phyloP scores from a whole-genome alignment of 306 rosid species.

The Gillenia trifoliata region DNA sequence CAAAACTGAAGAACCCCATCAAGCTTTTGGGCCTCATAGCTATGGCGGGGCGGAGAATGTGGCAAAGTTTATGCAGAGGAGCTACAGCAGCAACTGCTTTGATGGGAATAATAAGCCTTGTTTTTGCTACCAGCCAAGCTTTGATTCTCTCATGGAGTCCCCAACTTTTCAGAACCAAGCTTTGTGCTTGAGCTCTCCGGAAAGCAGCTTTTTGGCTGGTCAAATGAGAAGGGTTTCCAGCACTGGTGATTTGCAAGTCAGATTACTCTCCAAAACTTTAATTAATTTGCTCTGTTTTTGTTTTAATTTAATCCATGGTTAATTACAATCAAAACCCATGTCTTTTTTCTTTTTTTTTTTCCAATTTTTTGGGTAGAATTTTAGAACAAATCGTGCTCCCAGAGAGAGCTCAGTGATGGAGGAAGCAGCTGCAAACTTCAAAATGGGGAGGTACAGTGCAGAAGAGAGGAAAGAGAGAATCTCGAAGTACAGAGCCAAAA shows the following conservation, averaged over 20 bases:
- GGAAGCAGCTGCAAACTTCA: slow-evolving; percentile 43
- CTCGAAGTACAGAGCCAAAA: slow-evolving; percentile 86
- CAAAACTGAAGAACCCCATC: slow-evolving; percentile 60
- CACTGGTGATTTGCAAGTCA: slow-evolving; percentile 81
- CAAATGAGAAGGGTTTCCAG: slow-evolving; percentile 63
- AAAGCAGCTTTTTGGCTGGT: slow-evolving; percentile 31
- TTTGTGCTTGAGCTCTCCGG: slow-evolving; percentile 33
- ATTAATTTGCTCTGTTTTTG: neutral
- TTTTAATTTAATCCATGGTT: neutral
- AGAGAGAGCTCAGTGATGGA: slow-evolving; percentile 46
- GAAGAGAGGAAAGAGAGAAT: slow-evolving; percentile 86
- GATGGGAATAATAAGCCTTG: slow-evolving; percentile 35
- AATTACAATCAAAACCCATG: neutral
- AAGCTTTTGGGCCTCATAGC: slow-evolving; percentile 40
- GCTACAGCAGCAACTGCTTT: slow-evolving; percentile 56
- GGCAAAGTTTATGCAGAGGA: slow-evolving; percentile 62
- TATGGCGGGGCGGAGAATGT: slow-evolving; percentile 42
- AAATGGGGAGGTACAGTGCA: slow-evolving; percentile 72
- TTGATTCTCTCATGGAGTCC: slow-evolving; percentile 41
- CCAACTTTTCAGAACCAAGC: slow-evolving; percentile 31
- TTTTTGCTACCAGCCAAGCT: slow-evolving; percentile 34
- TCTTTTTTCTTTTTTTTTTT: neutral
- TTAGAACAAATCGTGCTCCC: slow-evolving; percentile 25
- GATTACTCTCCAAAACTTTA: neutral
- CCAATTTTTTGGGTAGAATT: slow-evolving; percentile 29